Base-by-base conservation (phyloP, 2,329 filamentous ascomycete species). In the Cercospora zeina region DNA sequence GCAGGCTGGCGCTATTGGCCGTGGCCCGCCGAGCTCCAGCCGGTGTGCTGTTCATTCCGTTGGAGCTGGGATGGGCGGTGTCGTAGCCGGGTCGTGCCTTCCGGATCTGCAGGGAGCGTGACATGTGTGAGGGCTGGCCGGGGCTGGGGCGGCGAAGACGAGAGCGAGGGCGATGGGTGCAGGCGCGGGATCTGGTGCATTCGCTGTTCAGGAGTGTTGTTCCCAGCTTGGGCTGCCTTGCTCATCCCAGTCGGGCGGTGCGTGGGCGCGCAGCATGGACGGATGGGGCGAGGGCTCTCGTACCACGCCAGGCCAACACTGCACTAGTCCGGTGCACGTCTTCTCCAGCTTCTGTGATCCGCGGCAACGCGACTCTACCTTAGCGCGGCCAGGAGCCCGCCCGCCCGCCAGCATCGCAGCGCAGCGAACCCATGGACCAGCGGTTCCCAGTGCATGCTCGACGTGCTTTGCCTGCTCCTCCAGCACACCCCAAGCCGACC, bases 401-500 rank as follows among this genome's bases (percentile, higher is more conserved):
- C n/a, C n/a, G n/a, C n/a, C n/a, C n/a, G n/a, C n/a, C 24, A 27
- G 24, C 39, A 21, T 21, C 2, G 24, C 7, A 39, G 47, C 47
- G 47, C 42, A 54, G 55, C 56, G 60, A 61, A 54, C 63, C 59
- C 63, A 59, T 59, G 62, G 55, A 49, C 62, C 59, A 62, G 59
- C 59, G 62, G 58, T 62, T 61, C 51, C 62, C 59, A 62, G 59
- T 64, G 62, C 54, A 56, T 56, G 61, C 58, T 51, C 16, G 62
- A 62, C 62, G 33, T 61, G 62, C 58, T 54, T 58, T 50, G 59
- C 58, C 47, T 62, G 59, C 54, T 6, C 24, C 24, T 27, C 24
- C 61, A 61, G 64, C 62, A 45, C 62, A 66, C 67, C 62, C 63
- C 64, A 65, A 61, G 63, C 62, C 62, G 63, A 65, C 68, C 67